Evolutionary conservation across 441 rosid genomes (phyloP), one percentile per base, ranked within the genome.

Genomic region (Croton laevigatus): DNA sequence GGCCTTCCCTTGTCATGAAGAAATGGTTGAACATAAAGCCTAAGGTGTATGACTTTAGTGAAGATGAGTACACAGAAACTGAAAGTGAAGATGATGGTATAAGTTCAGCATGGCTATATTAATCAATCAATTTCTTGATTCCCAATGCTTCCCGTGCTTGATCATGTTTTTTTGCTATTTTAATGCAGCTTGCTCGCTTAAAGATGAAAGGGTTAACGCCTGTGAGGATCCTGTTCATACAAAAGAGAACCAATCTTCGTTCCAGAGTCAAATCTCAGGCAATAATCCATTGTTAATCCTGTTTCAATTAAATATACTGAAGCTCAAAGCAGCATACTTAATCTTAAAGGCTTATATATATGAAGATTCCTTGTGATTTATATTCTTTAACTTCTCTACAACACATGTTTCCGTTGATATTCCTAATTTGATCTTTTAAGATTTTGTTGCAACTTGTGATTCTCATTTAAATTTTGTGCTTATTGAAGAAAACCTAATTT

Each of bases 1-100:
- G 97, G 98, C 97, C 98, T 59, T 96, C 98, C 59, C 80, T 88
- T 83, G 88, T 96, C 72, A 88, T 96, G 97, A 96, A 93, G 86
- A 96, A 96, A 81, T 96, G 99, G 99, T 60, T 96, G 38, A 96
- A 96, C 73, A 91, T 91, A 76, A 85, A 85, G 81, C 99, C 98
- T 0, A 87, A 86, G 83, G 83, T 75, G 27, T 72, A 78, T 66
- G 99, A 96, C 69, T 96, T 93, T 79, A 96, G 99, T 59, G 99
- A 91, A 80, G 99, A 96, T 58, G 99, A 96, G 81, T 95, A 90
- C 73, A 90, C 99, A 0, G 97, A 96, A 68, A 86, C 81, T 7
- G 99, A 95, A 78, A 93, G 98, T 62, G 98, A 96, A 79, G 98
- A 96, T 71, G 98, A 93, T 54, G 89, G 98, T 96, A 80, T 69